Evolutionary conservation across 306 rosid genomes (phyloP), one percentile per base, ranked within the genome.

Genomic region (Astragalus membranaceus): DNA sequence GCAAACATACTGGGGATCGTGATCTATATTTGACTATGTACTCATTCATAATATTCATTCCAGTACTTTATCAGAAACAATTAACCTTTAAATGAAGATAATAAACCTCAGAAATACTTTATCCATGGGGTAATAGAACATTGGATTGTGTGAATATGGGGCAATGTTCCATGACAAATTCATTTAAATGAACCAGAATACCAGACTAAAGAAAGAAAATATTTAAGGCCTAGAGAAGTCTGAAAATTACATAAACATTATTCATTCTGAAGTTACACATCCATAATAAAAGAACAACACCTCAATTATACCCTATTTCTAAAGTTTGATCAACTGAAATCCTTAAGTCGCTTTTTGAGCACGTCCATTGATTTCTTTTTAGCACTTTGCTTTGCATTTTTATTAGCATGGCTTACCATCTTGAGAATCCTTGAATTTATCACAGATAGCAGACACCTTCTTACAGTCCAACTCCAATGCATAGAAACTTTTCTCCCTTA

Each of bases 281-380:
- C 56, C 50, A 32, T 5, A 76, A 52, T 1, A 61, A 67, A 76
- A 33, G 47, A 42, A 73, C 13, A 43, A 56, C 46, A 30, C 70
- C 53, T 72, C 46, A 53, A 29, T 4, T 33, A 66, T 52, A 39
- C 48, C 75, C 77, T 62, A 35, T 64, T 75, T 67, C 54, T 42
- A 49, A 41, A 69, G 61, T 12, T 9, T 55, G 53, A 52, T 87
- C 75, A 94, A 78, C 62, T 88, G 78, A 87, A 87, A 80, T 91
- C 99, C 82, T 90, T 94, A 33, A 94, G 90, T 56, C 95, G 73
- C 83, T 86, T 94, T 76, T 85, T 90, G 69, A 94, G 95, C 65
- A 76, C 37, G 13, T 91, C 97, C 91, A 94, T 80, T 46, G 99
- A 94, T 77, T 79, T 94, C 92, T 91, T 94, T 47, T 82, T 78